These are phyloP conservation scores for Viola pubescens DNA, from an alignment of 441 rosid genomes.

Conservation along the genomic window DNA sequence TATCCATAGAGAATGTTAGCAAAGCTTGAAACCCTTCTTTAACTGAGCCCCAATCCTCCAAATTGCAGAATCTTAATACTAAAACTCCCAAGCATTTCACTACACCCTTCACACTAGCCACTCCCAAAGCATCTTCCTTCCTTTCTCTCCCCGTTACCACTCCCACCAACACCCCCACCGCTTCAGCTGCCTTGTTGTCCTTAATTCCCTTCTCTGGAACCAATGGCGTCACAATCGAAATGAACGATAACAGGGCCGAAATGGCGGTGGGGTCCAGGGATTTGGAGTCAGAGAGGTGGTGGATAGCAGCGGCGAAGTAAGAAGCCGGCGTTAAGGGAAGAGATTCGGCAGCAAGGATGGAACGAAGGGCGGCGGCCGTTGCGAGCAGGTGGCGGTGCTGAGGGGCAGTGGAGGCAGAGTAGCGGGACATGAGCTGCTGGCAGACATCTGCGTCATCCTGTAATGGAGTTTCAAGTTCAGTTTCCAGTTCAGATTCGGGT, in stretches of 20 bases:
- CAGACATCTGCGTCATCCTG: conserved; percentile 53
- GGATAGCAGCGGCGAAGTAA: conserved; percentile 76
- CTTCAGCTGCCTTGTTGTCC: conserved; percentile 52
- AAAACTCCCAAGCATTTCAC: conserved; percentile 75
- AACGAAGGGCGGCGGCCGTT: conserved; percentile 77
- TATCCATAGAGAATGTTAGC: conserved; percentile 58
- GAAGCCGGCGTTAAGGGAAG: conserved; percentile 50
- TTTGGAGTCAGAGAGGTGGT: conserved; percentile 33
- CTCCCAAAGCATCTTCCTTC: conserved; percentile 46
- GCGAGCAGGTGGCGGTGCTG: conserved; percentile 92
- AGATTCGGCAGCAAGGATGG: conserved; percentile 61
- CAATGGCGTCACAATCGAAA: conserved; percentile 49
- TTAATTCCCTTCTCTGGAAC: conserved; percentile 43
- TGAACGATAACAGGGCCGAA: conserved; percentile 64
- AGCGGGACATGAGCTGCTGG: conserved; percentile 83
- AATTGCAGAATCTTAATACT: conserved; percentile 50
- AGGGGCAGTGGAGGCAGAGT: conserved; percentile 67
- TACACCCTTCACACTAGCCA: conserved; percentile 57
- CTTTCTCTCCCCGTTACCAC: conserved; percentile 29
- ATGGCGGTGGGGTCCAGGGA: conserved; percentile 47
- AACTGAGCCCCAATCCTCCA: conserved; percentile 62
- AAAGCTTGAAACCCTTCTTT: conserved; percentile 47
- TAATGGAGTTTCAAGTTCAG: conserved; percentile 22
- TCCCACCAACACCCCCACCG: conserved; percentile 49
- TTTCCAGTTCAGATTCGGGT: conserved; percentile 21